Evolutionary conservation across 2,329 filamentous ascomycete genomes (phyloP).

Genomic region (Fusarium compactum): DNA sequence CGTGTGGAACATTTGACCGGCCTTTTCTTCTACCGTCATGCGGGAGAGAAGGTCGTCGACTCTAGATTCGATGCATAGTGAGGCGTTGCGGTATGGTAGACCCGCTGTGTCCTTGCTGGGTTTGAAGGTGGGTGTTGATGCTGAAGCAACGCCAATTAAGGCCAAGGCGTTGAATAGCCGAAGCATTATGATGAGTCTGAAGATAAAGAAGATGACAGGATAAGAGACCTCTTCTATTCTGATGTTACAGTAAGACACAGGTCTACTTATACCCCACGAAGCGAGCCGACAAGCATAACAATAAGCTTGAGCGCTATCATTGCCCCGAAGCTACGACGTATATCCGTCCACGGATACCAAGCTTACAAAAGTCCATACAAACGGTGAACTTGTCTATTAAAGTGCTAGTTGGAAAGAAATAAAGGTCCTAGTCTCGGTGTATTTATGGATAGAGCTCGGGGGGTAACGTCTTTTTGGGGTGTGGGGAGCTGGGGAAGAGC

Average conservation of each 20-base stretch:
- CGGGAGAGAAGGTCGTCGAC: slow-evolving; percentile 57
- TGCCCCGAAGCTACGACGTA: neutral
- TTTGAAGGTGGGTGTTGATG: neutral
- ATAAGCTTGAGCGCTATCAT: neutral
- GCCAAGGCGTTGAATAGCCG: neutral
- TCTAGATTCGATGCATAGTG: neutral
- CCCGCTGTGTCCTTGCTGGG: neutral
- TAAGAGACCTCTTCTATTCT: accelerated
- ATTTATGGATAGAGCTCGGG: neutral
- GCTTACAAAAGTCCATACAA: neutral
- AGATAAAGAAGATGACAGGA: neutral
- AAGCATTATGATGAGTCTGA: neutral
- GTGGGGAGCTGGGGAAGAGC: neutral
- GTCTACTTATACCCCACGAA: neutral
- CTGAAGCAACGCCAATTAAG: neutral
- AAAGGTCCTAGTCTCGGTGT: neutral
- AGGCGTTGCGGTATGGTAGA: neutral
- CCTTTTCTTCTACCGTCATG: slow-evolving; percentile 62
- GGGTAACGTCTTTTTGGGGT: neutral
- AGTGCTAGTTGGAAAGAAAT: neutral
- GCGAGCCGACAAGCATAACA: neutral
- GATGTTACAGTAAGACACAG: accelerated
- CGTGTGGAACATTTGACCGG: slow-evolving; percentile 57
- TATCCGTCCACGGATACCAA: neutral
- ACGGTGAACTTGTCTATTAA: neutral